A percentile compares a stretch with the other conserved stretches of the same genome.
phyloP scores from a whole-genome alignment of 495 filamentous ascomycete genomes.

The Aspergillus egyptiacus region DNA sequence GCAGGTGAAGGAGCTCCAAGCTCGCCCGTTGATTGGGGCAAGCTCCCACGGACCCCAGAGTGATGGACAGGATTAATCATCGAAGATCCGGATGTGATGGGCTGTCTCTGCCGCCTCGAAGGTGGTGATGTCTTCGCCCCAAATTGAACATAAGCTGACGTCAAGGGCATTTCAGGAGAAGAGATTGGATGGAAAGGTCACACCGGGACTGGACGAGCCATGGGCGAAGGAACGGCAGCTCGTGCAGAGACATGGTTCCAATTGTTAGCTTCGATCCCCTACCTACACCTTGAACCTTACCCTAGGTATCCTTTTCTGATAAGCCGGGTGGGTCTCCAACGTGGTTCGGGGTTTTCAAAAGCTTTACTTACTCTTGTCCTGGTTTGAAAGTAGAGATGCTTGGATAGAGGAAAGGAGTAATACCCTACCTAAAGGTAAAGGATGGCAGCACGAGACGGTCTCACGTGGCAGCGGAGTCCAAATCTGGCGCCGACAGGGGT shows the following conservation, averaged over 20 bases:
- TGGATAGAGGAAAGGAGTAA: no score
- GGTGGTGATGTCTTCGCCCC: slow-evolving; percentile 5
- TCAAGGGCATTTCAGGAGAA: slow-evolving; percentile 7
- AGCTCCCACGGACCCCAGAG: neutral
- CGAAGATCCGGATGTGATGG: neutral
- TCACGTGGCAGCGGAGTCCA: slow-evolving; percentile 4
- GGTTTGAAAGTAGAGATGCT: no score
- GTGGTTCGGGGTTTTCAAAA: no score
- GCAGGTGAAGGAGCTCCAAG: neutral
- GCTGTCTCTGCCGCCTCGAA: neutral
- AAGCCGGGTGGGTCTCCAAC: no score
- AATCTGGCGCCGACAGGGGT: slow-evolving; percentile 9
- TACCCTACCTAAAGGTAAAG: no score
- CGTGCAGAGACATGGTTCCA: neutral
- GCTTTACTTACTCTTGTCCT: no score
- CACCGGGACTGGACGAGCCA: neutral
- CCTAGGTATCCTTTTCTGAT: no score
- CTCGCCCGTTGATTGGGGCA: neutral
- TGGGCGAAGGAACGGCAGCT: neutral
- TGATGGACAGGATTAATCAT: neutral
- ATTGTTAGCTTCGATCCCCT: neutral
- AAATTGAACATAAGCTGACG: slow-evolving; percentile 8
- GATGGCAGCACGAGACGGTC: neutral
- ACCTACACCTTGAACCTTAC: no score
- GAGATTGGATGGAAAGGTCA: neutral